Base-by-base conservation (phyloP, 2,329 filamentous ascomycete genomes). In the Aureobasidium sp. region DNA sequence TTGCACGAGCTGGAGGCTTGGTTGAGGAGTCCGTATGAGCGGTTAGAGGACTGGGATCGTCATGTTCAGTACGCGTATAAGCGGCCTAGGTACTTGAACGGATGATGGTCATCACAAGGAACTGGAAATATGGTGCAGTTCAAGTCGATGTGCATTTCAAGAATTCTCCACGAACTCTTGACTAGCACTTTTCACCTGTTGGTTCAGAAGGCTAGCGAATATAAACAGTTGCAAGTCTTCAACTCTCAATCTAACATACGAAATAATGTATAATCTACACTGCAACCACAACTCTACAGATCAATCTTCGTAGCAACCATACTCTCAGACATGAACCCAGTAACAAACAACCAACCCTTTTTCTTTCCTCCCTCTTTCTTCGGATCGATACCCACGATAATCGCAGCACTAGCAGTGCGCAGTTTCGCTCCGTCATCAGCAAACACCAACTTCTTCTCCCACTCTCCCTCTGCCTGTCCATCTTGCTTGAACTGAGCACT, bases 1-100 rank as follows among this genome's bases (percentile, higher is more conserved):
- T 74, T 96, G 63, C 93, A 97, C 74, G 93, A 97, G 75, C 73
- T 97, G 63, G 83, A 87, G 64, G 83, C 85, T 11, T 97, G 90
- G 85, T 74, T 97, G 66, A 81, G 90, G 62, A 96, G 91, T 72
- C 91, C 92, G 0, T 93, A 85, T 69, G 79, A 74, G 2, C 84
- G 81, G 9, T 73, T 96, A 9, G 80, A 84, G 57, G 87, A 87
- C 49, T 97, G 91, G 91, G 93, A 97, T 75, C 77, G 81, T 21
- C 78, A 85, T 65, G 89, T 92, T 16, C 90, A 93, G 72, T 96
- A 96, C 63, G 58, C 54, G 57, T 15, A 25, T 5, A 59, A 50
- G 60, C 57, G 57, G 4, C 57, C 44, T 41, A 37, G 55, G 1
- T 54, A 42, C n/a, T 1, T 10, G 15, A 21, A 54, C 21, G 50